Evolutionary conservation across 2,329 filamentous ascomycete genomes (phyloP).

Genomic region (Drechslerella dactyloides): DNA sequence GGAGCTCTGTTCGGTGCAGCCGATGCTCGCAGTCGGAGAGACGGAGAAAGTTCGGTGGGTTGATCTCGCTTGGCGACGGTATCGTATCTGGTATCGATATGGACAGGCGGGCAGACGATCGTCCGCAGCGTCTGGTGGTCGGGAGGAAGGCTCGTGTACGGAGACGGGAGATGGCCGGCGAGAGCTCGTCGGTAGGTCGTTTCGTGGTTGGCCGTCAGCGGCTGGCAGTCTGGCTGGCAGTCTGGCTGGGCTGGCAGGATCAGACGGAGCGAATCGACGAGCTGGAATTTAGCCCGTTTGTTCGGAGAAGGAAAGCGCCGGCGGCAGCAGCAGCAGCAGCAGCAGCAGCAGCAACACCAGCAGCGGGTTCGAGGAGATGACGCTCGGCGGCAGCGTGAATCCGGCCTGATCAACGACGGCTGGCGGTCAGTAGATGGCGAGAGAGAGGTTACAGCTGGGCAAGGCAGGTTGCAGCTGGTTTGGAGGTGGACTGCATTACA

Average conservation of each 20-base stretch:
- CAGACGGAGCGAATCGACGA: background rate
- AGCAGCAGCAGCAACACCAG: background rate
- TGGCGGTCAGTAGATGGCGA: no score
- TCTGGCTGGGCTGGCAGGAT: conserved; percentile 10
- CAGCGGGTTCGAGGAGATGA: background rate
- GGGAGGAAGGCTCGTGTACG: background rate
- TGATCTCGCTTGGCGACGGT: background rate
- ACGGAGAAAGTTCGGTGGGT: background rate
- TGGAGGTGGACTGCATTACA: no score
- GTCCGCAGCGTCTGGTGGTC: background rate
- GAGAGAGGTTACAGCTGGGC: no score
- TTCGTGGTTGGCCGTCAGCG: background rate
- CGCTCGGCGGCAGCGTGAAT: background rate
- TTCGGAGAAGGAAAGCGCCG: background rate
- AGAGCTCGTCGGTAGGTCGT: conserved; percentile 2
- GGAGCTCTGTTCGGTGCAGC: background rate
- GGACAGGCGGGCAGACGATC: background rate
- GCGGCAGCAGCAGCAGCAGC: background rate
- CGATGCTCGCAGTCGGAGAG: background rate
- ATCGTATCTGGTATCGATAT: background rate
- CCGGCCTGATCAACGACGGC: no score
- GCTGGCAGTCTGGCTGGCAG: conserved; percentile 16
- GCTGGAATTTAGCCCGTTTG: background rate
- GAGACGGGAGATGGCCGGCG: background rate
- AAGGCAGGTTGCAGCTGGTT: no score